Evolutionary conservation across 2,329 filamentous ascomycete species (phyloP).

Genomic region (Cladophialophora immunda): DNA sequence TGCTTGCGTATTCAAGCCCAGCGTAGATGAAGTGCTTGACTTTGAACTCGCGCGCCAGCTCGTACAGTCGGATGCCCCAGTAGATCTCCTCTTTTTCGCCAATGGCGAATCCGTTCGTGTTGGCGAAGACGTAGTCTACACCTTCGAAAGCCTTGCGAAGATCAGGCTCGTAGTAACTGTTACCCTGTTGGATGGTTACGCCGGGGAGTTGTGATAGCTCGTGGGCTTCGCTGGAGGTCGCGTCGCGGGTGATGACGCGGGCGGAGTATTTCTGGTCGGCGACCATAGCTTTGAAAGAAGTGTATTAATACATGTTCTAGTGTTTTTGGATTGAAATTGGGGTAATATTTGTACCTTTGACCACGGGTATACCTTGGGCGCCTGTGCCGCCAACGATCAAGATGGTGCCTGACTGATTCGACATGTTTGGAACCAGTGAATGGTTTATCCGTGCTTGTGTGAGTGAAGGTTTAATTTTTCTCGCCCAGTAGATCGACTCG

Average conservation of each 20-base stretch:
- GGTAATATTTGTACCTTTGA: constrained; percentile 47
- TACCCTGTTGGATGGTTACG: constrained; percentile 57
- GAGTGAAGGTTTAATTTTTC: too few relatives aligned
- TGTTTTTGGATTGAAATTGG: not conserved
- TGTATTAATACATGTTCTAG: not conserved
- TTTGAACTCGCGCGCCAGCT: constrained; percentile 45
- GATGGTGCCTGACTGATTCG: constrained; percentile 9
- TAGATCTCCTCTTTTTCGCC: constrained; percentile 62
- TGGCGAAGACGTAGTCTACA: constrained; percentile 59
- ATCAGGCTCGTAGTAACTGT: constrained; percentile 54
- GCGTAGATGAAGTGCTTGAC: constrained; percentile 56
- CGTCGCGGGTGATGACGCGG: constrained; percentile 59
- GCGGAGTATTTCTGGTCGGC: constrained; percentile 37
- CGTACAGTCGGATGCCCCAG: constrained; percentile 50
- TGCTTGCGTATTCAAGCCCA: constrained; percentile 58
- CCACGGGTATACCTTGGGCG: constrained; percentile 60
- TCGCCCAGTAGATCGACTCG: too few relatives aligned
- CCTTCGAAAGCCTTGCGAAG: constrained; percentile 57
- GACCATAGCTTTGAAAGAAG: constrained; percentile 18
- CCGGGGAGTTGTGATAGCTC: constrained; percentile 53
- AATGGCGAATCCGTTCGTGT: constrained; percentile 62
- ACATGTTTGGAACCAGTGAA: not conserved
- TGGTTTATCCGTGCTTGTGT: too few relatives aligned
- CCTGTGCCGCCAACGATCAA: constrained; percentile 59
- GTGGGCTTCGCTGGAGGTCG: constrained; percentile 51